phyloP scores from a whole-genome alignment of 257 asterid species.

The Nicotiana otophora region DNA sequence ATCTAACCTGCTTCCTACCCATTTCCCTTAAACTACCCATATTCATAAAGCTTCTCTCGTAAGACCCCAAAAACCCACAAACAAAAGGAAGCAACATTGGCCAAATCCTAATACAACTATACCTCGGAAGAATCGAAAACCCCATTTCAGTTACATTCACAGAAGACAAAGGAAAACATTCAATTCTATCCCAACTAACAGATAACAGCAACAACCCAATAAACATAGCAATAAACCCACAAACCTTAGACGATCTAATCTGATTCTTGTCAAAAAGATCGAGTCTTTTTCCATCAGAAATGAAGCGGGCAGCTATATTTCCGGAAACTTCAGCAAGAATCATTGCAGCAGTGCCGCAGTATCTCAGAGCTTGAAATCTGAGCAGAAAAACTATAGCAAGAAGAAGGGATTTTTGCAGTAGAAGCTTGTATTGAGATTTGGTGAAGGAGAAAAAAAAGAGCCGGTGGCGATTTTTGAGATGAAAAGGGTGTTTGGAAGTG shows the following conservation, averaged over 20 bases:
- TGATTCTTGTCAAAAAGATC: constrained; percentile 17
- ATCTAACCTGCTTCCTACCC: constrained; percentile 57
- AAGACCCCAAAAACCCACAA: constrained; percentile 77
- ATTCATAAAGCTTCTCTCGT: constrained; percentile 55
- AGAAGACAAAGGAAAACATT: constrained; percentile 76
- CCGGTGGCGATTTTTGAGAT: constrained; percentile 32
- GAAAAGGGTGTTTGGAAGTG: constrained; percentile 20
- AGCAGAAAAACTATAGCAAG: constrained; percentile 61
- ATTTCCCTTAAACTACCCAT: constrained; percentile 60
- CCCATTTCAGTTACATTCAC: constrained; percentile 48
- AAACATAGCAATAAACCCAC: constrained; percentile 62
- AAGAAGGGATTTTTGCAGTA: constrained; percentile 53
- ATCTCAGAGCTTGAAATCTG: constrained; percentile 78
- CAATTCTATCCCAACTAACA: constrained; percentile 88
- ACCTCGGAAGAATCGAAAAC: constrained; percentile 44
- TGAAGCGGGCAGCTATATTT: constrained; percentile 60
- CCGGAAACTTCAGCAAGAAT: constrained; percentile 86
- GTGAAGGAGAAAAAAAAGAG: constrained; percentile 31
- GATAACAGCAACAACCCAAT: constrained; percentile 61
- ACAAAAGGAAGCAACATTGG: constrained; percentile 83
- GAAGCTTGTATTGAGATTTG: constrained; percentile 45
- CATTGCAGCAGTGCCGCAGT: constrained; percentile 91
- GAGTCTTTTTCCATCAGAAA: constrained; percentile 47
- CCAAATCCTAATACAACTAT: constrained; percentile 70
- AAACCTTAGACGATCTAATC: constrained; percentile 42